Conservation (phyloP, 2,329 filamentous ascomycete genomes). For the Pseudovirgaria hyperparasitica region DNA sequence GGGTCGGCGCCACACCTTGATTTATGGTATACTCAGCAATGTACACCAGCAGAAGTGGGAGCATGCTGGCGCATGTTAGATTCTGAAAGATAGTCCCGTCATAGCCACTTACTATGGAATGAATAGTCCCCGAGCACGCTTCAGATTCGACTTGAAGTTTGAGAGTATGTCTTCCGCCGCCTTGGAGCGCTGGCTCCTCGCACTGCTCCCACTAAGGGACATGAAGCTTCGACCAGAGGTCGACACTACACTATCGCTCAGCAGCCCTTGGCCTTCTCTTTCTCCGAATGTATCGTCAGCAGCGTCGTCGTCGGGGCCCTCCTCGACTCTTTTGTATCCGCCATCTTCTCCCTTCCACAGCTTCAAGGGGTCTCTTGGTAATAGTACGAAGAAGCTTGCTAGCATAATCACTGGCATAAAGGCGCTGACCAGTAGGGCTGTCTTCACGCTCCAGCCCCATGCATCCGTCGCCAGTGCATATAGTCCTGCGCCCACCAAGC, state of each 20-base stretch:
- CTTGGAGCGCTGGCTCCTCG: conserved; percentile 8
- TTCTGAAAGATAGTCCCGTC: conserved; percentile 1
- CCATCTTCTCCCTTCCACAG: conserved; percentile 29
- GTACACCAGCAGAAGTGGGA: conserved; percentile 84
- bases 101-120: conserved; percentile 46
- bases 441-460: conserved; percentile 59
- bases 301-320: conserved; percentile 10
- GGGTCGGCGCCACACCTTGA: conserved; percentile 79
- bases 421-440: conserved; percentile 64
- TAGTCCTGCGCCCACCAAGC: conserved; percentile 71
- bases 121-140: conserved; percentile 57
- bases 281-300: conserved; percentile 9
- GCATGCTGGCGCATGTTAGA: conserved; percentile 54
- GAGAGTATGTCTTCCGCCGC: too few species aligned
- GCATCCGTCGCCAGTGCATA: conserved; percentile 81
- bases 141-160: conserved; percentile 40
- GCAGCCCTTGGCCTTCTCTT: conserved; percentile 22
- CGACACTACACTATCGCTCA: conserved; percentile 21
- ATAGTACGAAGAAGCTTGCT: conserved; percentile 68
- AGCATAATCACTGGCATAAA: conserved; percentile 74
- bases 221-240: conserved; percentile 15
- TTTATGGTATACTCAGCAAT: conserved; percentile 97
- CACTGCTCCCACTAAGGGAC: conserved; percentile 7
- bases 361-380: conserved; percentile 57
- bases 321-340: conserved; percentile 41